Percentiles rank a stretch among this genome's conserved stretches.
Evolutionary conservation across 2,329 filamentous ascomycete genomes (phyloP).

Genomic region (Madurella fahalii): DNA sequence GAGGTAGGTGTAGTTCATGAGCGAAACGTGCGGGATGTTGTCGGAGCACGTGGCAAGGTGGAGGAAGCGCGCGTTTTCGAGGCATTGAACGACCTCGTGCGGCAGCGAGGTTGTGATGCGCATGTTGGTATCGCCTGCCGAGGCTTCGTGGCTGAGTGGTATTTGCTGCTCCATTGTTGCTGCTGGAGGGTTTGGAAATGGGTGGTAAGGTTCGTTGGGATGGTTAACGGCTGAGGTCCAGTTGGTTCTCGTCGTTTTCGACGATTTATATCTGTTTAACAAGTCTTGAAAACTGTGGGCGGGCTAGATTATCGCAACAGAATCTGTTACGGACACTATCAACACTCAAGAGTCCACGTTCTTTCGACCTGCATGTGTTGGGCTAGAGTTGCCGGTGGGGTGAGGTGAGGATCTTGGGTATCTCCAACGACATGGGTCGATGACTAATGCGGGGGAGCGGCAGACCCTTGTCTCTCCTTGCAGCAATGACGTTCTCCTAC

Average conservation of each 20-base stretch:
- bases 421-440: not conserved
- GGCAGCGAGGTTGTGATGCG: constrained; percentile 68
- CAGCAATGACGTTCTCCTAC: constrained; percentile 15
- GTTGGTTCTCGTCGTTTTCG: not conserved
- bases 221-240: not conserved
- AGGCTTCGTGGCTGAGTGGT: constrained; percentile 71
- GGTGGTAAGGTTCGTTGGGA: not conserved
- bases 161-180: constrained; percentile 47
- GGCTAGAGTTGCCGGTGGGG: too few species aligned
- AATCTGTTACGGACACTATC: too few species aligned
- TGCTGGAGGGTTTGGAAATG: not conserved
- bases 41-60: constrained; percentile 88
- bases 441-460: constrained; percentile 21
- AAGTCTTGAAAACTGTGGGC: too few species aligned
- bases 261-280: not conserved
- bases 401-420: not conserved
- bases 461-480: constrained; percentile 6
- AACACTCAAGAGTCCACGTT: too few species aligned
- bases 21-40: constrained; percentile 82
- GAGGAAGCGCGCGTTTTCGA: constrained; percentile 93
- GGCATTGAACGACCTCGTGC: constrained; percentile 79
- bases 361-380: too few species aligned
- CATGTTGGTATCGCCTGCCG: constrained; percentile 67
- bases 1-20: constrained; percentile 99
- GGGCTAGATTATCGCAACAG: too few species aligned